A percentile compares a stretch with the other conserved stretches of the same genome.
These are phyloP conservation scores for Suillus decipiens DNA, from an alignment of 768 basidiomycete genomes.

Conservation along the genomic window DNA sequence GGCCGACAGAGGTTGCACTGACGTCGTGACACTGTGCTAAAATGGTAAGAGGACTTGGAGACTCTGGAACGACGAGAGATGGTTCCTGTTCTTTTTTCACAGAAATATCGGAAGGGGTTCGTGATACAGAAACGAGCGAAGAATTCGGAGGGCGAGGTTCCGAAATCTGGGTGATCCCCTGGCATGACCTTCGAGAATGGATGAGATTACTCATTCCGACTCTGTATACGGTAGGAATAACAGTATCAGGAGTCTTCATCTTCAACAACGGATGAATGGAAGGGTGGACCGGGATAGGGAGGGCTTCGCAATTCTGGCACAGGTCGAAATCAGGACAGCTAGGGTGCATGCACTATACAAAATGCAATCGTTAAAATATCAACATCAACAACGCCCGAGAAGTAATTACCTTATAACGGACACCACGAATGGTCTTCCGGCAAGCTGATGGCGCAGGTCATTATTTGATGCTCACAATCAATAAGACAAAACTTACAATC, in stretches of 20 bases:
- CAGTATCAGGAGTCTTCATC: constrained; percentile 55
- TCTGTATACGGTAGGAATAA: constrained; percentile 46
- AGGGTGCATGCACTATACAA: constrained; percentile 73
- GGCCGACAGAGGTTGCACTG: not conserved
- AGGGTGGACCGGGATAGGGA: constrained; percentile 78
- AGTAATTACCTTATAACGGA: constrained; percentile 67
- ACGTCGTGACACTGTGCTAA: not conserved
- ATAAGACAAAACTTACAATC: constrained; percentile 37
- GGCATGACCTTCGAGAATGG: not conserved
- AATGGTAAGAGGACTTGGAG: not conserved
- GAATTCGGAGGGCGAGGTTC: not conserved
- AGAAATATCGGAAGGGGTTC: not conserved
- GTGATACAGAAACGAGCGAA: not conserved
- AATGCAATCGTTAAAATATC: constrained; percentile 5
- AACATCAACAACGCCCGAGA: not conserved
- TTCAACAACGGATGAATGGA: constrained; percentile 72
- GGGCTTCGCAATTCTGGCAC: constrained; percentile 76
- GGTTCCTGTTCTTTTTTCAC: not conserved
- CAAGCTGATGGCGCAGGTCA: constrained; percentile 38
- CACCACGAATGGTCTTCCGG: constrained; percentile 51
- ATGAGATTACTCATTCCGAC: constrained; percentile 20
- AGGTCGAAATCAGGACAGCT: constrained; percentile 81
- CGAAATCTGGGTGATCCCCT: not conserved
- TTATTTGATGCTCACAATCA: too few species aligned
- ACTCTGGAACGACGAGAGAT: not conserved